Evolutionary conservation across 768 basidiomycete species (phyloP), one percentile per base, ranked within the genome.

Genomic region (Calocybe gangraenosa): DNA sequence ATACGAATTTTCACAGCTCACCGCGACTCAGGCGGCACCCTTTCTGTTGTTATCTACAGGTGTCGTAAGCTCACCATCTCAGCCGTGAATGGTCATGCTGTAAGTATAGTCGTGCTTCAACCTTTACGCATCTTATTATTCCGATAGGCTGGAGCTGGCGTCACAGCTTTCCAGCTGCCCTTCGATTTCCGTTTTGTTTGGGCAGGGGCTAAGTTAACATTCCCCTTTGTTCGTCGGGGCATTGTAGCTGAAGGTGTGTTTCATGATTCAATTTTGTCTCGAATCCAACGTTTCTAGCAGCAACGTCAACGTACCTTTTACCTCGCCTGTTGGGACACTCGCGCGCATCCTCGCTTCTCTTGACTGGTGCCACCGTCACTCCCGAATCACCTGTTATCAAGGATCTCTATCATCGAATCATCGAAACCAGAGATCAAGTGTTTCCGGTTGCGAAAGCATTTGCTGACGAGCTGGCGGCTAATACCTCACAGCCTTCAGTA

Each of bases 21-120:
- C 55, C 62, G 76, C 28, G 78, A 81, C 48, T 50, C 60, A 2
- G 78, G 78, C 36, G 79, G 79, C 2, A 50, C 60, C 21, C 63
- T 75, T 6, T 55, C 76, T 15, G 52, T 81, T 37, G 66, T 68
- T 7, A 70, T 80, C 39, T 70, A 72, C 42, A 66, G 67, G 5
- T 81, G 76, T 59, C 71, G 77, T 36, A 81, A 81, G 55, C 66
- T 81, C 10, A 71, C 76, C 13, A 70, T 75, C 28, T 64, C 64
- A 28, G 74, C 74, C 11, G 73, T 75, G n/a, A 75, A 76, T 41
- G 74, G 74, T 0, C 71, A 73, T 52, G 74, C 74, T 3, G 73
- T 67, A 47, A 7, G 64, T 54, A 18, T 40, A 40, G n/a, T 33
- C 21, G n/a, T 30, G 33, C 37, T 30, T 25, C n/a, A 22, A 4